These are phyloP conservation scores for Boechera retrofracta DNA, from an alignment of 345 rosid species.

Conservation along the genomic window DNA sequence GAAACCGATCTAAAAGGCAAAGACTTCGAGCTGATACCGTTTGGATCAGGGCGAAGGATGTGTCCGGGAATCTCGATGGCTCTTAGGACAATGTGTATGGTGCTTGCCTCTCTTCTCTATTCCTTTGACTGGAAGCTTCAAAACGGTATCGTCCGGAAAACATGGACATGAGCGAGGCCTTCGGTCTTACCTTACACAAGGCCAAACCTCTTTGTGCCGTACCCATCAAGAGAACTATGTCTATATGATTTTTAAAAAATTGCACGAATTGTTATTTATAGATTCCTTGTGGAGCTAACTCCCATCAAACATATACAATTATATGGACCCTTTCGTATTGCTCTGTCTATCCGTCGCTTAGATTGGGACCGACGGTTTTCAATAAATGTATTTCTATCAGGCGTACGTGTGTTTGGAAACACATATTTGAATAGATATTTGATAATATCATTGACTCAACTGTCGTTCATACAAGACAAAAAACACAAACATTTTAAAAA, in stretches of 20 bases:
- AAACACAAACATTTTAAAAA: not conserved
- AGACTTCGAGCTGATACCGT: constrained; percentile 41
- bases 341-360: not conserved
- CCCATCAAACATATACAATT: too few relatives aligned
- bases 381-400: not conserved
- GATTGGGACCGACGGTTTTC: not conserved
- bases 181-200: constrained; percentile 44
- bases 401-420: not conserved
- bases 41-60: constrained; percentile 42
- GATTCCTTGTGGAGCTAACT: not conserved
- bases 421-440: too few relatives aligned
- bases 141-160: constrained; percentile 38
- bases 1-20: constrained; percentile 37
- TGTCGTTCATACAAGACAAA: not conserved
- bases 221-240: constrained; percentile 22
- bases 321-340: not conserved
- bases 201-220: constrained; percentile 40
- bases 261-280: not conserved
- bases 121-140: constrained; percentile 56
- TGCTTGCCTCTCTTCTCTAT: constrained; percentile 53
- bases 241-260: not conserved
- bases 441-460: too few relatives aligned
- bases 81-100: constrained; percentile 44
- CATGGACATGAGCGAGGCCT: constrained; percentile 49
- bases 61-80: constrained; percentile 50